Base-by-base conservation (phyloP, 805 yeast genomes). In the Myxozyma mucilagina region DNA sequence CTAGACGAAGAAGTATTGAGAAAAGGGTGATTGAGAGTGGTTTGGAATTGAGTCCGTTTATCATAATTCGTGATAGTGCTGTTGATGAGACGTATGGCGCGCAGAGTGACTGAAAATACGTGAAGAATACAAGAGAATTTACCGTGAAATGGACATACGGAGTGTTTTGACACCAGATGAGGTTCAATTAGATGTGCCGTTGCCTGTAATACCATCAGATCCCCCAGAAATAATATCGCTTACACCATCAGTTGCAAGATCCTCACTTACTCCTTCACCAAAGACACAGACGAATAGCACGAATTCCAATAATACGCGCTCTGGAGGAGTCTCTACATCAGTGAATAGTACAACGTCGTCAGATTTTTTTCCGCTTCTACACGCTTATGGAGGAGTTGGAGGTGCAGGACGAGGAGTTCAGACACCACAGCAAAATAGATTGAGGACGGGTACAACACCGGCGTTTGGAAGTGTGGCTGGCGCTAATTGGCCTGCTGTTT, bases 401-500 rank as follows among this genome's bases (percentile, higher is more conserved):
- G 24, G 36, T 10, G 42, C 35, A 24, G 47, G 11, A 6, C 43
- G 20, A 16, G 4, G 42, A 29, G 53, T 20, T 13, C 53, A 50
- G 20, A 10, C 44, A 13, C 16, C 51, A 29, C 38, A 45, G 56
- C 38, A 39, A 42, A 35, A 36, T 34, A n/a, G 52, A 20, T 13
- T 35, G 16, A 16, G 48, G 48, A 32, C 50, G n/a, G 52, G 59
- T n/a, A 16, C 31, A 8, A 49, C 50, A 42, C 59, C 52, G 1
- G 53, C 45, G 42, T 53, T 41, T 45, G 56, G 49, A 3, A 44
- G 60, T 3, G 54, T 47, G 13, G 60, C 56, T 35, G 63, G 56
- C 14, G 63, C 60, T 41, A 41, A 41, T 31, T 60, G 60, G 62
- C 65, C 65, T 39, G 47, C 36, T 18, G 52, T 39, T 48, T 56